phyloP scores from a whole-genome alignment of 2,329 filamentous ascomycete genomes.

The Proliferodiscus dingleyae region DNA sequence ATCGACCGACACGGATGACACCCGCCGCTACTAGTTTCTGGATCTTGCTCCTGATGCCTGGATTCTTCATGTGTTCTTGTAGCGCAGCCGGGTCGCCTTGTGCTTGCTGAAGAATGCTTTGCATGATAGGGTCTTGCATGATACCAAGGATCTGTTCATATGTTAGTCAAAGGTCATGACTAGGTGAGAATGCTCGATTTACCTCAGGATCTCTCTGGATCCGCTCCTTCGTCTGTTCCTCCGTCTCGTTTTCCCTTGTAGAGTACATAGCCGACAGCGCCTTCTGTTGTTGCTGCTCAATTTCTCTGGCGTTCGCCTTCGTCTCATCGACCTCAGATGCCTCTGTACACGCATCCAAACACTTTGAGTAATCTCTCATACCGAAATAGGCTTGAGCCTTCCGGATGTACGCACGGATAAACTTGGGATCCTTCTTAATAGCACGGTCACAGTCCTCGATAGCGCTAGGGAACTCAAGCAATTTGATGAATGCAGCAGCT shows the following conservation, averaged over 20 bases:
- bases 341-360: slow-evolving; percentile 81
- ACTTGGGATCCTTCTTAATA: slow-evolving; percentile 84
- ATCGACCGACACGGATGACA: slow-evolving; percentile 71
- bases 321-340: slow-evolving; percentile 70
- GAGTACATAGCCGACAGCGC: slow-evolving; percentile 85
- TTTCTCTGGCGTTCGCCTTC: slow-evolving; percentile 81
- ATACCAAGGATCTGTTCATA: slow-evolving; percentile 76
- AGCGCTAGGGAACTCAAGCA: slow-evolving; percentile 91
- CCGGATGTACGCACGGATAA: slow-evolving; percentile 93
- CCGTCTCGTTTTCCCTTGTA: slow-evolving; percentile 87
- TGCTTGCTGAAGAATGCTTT: slow-evolving; percentile 93
- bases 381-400: slow-evolving; percentile 94
- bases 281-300: slow-evolving; percentile 92
- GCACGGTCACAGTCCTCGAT: slow-evolving; percentile 89
- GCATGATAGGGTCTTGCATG: slow-evolving; percentile 95
- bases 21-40: slow-evolving; percentile 82
- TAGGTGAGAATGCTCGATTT: too few relatives aligned
- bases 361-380: slow-evolving; percentile 98
- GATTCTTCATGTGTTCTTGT: slow-evolving; percentile 96
- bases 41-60: slow-evolving; percentile 77
- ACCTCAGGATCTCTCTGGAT: slow-evolving; percentile 89
- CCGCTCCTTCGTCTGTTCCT: slow-evolving; percentile 90
- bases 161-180: too few relatives aligned
- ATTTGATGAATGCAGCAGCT: slow-evolving; percentile 92
- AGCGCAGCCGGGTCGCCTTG: slow-evolving; percentile 89